Evolutionary conservation across 768 basidiomycete species (phyloP).

Genomic region (Galerina sulciceps): DNA sequence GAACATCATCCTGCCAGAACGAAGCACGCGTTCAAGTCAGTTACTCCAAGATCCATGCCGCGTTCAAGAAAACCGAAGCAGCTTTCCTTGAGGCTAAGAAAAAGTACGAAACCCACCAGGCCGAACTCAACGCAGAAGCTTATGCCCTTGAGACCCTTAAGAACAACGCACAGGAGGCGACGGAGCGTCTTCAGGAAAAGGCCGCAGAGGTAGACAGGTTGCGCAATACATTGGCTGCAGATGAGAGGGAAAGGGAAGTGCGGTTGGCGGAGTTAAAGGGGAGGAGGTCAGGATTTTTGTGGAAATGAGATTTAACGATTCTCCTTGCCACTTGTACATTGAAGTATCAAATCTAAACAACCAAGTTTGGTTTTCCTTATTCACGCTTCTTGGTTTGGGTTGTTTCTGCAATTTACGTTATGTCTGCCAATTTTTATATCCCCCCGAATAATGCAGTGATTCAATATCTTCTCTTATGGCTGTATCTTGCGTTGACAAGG

Average conservation of each 20-base stretch:
- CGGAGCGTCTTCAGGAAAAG: conserved; percentile 69
- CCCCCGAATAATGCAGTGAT: too few species aligned
- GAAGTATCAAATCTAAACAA: too few species aligned
- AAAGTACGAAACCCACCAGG: conserved; percentile 56
- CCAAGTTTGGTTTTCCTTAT: too few species aligned
- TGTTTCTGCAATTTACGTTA: too few species aligned
- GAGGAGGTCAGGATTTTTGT: neutral
- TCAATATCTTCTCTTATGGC: too few species aligned
- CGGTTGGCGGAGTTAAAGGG: conserved; percentile 48
- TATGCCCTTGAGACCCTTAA: conserved; percentile 55
- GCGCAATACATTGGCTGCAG: conserved; percentile 64
- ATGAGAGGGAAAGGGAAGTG: conserved; percentile 69
- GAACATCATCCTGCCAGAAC: conserved; percentile 36
- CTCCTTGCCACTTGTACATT: too few species aligned
- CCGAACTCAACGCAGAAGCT: conserved; percentile 48
- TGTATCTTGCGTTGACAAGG: too few species aligned
- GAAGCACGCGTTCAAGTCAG: conserved; percentile 60
- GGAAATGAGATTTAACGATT: neutral
- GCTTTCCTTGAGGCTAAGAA: conserved; percentile 64
- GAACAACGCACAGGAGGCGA: conserved; percentile 59
- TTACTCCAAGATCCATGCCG: conserved; percentile 55
- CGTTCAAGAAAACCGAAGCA: conserved; percentile 68
- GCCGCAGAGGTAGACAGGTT: conserved; percentile 74
- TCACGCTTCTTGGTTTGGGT: too few species aligned
- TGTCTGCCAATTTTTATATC: too few species aligned